A percentile compares a stretch with the other conserved stretches of the same genome.
phyloP scores from a whole-genome alignment of 441 rosid genomes.

The Pelargonium myrrhifolium region DNA sequence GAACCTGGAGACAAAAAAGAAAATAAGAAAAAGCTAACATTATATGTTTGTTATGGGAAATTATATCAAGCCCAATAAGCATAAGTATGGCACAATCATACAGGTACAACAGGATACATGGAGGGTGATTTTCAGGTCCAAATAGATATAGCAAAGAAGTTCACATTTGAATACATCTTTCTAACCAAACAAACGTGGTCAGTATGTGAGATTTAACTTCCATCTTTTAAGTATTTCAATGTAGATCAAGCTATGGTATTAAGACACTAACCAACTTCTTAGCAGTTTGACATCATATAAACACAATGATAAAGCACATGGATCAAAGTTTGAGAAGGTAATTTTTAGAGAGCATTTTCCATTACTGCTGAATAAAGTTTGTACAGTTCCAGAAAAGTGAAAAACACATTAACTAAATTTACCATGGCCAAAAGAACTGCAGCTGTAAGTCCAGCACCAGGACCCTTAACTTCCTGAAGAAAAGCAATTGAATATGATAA shows the following conservation, averaged over 20 bases:
- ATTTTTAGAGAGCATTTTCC: not conserved
- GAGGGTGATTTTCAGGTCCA: not conserved
- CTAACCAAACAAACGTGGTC: too few species aligned
- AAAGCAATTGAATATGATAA: constrained; percentile 20
- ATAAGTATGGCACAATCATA: not conserved
- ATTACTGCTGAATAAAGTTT: not conserved
- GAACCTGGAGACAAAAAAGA: constrained; percentile 60
- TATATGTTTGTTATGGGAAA: not conserved
- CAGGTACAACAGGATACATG: not conserved
- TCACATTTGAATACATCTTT: not conserved
- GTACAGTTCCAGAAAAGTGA: not conserved
- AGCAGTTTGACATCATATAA: not conserved
- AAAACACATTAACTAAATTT: constrained; percentile 23
- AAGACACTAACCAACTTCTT: too few species aligned
- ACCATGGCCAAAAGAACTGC: constrained; percentile 98
- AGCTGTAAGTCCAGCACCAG: constrained; percentile 95
- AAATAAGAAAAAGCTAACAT: constrained; percentile 12
- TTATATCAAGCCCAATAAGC: not conserved
- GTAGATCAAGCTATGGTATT: not conserved
- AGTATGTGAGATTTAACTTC: too few species aligned
- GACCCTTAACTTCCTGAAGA: constrained; percentile 84
- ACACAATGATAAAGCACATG: not conserved
- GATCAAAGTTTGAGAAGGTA: not conserved
- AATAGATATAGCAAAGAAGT: not conserved
- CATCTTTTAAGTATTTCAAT: not conserved